Evolutionary conservation across 352 stramenopile species (phyloP).

Genomic region (Thalassiosira gravida): DNA sequence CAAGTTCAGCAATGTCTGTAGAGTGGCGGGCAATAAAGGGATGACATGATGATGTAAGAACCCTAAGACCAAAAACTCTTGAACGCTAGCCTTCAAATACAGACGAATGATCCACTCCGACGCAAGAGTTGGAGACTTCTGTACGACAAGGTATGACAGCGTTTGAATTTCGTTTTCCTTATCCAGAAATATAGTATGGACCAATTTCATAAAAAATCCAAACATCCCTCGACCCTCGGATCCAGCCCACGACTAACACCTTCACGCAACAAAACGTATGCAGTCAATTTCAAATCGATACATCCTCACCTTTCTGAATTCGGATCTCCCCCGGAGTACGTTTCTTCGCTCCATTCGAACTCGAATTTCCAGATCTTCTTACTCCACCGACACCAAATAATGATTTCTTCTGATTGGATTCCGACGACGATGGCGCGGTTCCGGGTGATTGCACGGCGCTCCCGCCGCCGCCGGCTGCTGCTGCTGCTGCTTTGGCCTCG

Average conservation of each 20-base stretch:
- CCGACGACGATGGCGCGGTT: constrained; percentile 23
- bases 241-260: too few species aligned
- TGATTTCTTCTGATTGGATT: constrained; percentile 63
- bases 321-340: constrained; percentile 95
- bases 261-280: background rate
- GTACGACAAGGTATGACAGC: too few species aligned
- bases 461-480: constrained; percentile 34
- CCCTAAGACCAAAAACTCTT: too few species aligned
- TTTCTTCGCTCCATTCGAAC: constrained; percentile 76
- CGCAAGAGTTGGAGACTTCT: too few species aligned
- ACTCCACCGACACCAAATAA: constrained; percentile 82
- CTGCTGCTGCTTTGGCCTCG: constrained; percentile 52
- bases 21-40: constrained; percentile 2
- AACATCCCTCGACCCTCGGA: too few species aligned
- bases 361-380: constrained; percentile 80
- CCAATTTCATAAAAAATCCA: too few species aligned
- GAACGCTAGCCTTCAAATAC: too few species aligned
- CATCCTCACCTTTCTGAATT: constrained; percentile 94
- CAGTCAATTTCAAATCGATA: too few species aligned
- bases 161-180: too few species aligned
- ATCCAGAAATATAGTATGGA: too few species aligned
- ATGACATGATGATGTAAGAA: too few species aligned
- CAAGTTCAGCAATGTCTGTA: constrained; percentile 94
- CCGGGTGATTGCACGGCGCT: constrained; percentile 12
- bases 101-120: too few species aligned